Percentiles rank a stretch among this genome's conserved stretches.
Conservation (phyloP, 306 rosid genomes). For the Gynostemma pentaphyllum region DNA sequence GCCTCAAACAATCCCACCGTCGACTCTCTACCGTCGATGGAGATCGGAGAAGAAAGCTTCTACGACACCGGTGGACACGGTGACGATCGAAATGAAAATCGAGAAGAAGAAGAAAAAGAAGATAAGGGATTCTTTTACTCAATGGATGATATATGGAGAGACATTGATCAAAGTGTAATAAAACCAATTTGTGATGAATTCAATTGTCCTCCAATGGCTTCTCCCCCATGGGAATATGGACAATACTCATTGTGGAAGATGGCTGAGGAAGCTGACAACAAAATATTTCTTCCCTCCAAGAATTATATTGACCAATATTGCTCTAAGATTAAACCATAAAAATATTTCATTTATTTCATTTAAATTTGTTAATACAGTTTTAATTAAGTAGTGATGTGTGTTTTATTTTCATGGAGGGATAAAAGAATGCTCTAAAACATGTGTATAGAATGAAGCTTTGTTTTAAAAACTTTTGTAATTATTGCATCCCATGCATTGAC, state of each 20-base stretch:
- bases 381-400: neutral
- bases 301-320: neutral
- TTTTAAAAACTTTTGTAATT: neutral
- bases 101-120: constrained; percentile 7
- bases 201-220: constrained; percentile 26
- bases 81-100: too few relatives aligned
- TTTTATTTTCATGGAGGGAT: neutral
- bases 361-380: constrained; percentile 7
- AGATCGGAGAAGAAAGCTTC: constrained; percentile 60
- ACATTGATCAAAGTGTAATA: constrained; percentile 23
- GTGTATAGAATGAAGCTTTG: constrained; percentile 12
- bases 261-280: constrained; percentile 54
- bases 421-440: constrained; percentile 5
- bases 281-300: constrained; percentile 27
- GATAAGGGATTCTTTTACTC: constrained; percentile 20
- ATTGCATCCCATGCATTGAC: constrained; percentile 4
- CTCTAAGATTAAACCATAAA: neutral
- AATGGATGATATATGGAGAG: constrained; percentile 95
- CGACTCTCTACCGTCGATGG: constrained; percentile 30
- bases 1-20: constrained; percentile 40
- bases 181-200: constrained; percentile 23
- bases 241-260: constrained; percentile 51
- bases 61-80: constrained; percentile 64
- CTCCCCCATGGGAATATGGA: constrained; percentile 47
- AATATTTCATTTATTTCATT: constrained; percentile 13